These are phyloP conservation scores for Calocybe gangraenosa DNA, from an alignment of 768 basidiomycete genomes.

Conservation along the genomic window DNA sequence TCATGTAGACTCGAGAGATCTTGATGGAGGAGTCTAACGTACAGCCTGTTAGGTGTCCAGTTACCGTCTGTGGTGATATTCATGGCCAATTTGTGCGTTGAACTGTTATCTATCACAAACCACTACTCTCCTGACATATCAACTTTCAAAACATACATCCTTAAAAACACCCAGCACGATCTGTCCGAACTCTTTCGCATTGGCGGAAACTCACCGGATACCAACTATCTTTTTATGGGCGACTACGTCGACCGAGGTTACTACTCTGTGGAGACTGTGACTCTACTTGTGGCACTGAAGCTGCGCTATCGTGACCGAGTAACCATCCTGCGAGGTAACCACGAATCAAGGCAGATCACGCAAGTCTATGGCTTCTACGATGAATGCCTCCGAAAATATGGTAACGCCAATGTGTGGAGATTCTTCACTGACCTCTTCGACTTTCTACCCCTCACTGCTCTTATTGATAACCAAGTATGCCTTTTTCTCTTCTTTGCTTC, in stretches of 20 bases:
- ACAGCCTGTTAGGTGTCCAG: constrained; percentile 96
- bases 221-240: constrained; percentile 99
- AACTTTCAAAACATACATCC: constrained; percentile 6
- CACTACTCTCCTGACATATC: constrained; percentile 11
- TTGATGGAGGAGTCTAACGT: constrained; percentile 99
- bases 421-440: constrained; percentile 99
- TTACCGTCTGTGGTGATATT: constrained; percentile 99
- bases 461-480: constrained; percentile 98
- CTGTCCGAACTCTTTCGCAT: constrained; percentile 98
- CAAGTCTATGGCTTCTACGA: constrained; percentile 99
- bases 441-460: constrained; percentile 93
- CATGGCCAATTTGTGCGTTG: constrained; percentile 98
- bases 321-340: constrained; percentile 96
- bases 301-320: constrained; percentile 97
- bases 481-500: constrained; percentile 2
- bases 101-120: constrained; percentile 16
- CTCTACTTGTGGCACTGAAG: constrained; percentile 94
- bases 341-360: constrained; percentile 99
- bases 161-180: constrained; percentile 72
- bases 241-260: constrained; percentile 99
- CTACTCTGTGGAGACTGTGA: constrained; percentile 99
- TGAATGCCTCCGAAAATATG: constrained; percentile 99
- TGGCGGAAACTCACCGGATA: constrained; percentile 97
- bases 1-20: constrained; percentile 86
- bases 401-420: constrained; percentile 99